A percentile compares a stretch with the other conserved stretches of the same genome.
These are phyloP conservation scores for Spencermartinsiella ligniputridi DNA, from an alignment of 1,139 yeast genomes.

Conservation along the genomic window DNA sequence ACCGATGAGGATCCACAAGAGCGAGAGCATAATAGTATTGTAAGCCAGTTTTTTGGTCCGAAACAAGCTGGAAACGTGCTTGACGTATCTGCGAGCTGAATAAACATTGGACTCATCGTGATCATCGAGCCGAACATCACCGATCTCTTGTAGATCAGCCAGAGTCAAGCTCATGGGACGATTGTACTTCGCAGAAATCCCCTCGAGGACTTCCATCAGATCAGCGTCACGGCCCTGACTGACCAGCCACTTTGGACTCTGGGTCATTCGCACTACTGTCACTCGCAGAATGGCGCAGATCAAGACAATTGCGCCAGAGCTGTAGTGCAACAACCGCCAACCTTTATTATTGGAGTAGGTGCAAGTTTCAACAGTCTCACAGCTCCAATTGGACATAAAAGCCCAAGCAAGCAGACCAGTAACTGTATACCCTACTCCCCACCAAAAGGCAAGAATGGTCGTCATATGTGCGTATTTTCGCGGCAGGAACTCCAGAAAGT, in stretches of 20 bases:
- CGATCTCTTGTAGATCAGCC: constrained; percentile 44
- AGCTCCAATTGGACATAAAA: constrained; percentile 45
- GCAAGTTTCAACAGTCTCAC: constrained; percentile 41
- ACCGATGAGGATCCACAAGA: constrained; percentile 50
- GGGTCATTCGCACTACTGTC: constrained; percentile 44
- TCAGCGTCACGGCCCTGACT: constrained; percentile 50
- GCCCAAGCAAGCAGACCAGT: constrained; percentile 53
- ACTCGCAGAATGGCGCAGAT: constrained; percentile 45
- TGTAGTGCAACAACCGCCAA: constrained; percentile 55
- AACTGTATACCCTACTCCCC: constrained; percentile 60
- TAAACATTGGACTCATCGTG: constrained; percentile 3
- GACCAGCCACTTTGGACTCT: constrained; percentile 54
- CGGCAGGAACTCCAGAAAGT: constrained; percentile 54
- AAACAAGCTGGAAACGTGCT: constrained; percentile 34
- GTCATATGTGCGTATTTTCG: constrained; percentile 47
- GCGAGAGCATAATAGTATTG: constrained; percentile 40
- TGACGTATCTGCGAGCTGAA: constrained; percentile 7
- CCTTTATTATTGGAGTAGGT: constrained; percentile 46
- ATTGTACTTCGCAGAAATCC: constrained; percentile 20
- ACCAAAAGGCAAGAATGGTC: constrained; percentile 52
- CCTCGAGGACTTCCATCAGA: constrained; percentile 27
- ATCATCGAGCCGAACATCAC: constrained; percentile 9
- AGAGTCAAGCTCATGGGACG: constrained; percentile 24
- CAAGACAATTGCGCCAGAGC: constrained; percentile 49
- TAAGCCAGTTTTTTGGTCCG: constrained; percentile 36